Evolutionary conservation across 495 filamentous ascomycete genomes (phyloP).

Genomic region (Copromyces sp.): DNA sequence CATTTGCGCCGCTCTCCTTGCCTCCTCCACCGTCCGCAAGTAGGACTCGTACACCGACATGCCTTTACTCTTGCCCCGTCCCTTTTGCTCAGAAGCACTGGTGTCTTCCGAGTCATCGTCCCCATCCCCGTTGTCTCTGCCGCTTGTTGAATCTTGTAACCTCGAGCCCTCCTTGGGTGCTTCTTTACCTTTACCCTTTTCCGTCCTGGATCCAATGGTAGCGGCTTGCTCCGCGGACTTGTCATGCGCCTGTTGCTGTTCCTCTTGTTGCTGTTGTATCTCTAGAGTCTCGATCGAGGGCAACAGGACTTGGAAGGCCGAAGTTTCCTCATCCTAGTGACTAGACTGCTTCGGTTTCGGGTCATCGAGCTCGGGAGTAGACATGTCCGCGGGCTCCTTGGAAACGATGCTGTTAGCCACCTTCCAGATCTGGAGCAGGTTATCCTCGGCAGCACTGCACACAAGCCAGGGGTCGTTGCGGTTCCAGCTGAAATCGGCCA

Average conservation of each 20-base stretch:
- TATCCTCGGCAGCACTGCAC: slow-evolving; percentile 91
- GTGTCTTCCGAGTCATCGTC: neutral
- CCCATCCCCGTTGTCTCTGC: neutral
- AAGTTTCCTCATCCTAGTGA: neutral
- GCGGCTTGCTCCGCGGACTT: neutral
- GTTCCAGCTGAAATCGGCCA: slow-evolving; percentile 97
- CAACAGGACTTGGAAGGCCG: neutral
- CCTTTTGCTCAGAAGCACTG: neutral
- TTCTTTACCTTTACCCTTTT: neutral
- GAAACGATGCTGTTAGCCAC: slow-evolving; percentile 84
- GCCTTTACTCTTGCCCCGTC: neutral
- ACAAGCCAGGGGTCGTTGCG: slow-evolving; percentile 91
- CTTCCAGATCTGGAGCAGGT: slow-evolving; percentile 93
- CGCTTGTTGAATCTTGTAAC: neutral
- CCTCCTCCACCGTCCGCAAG: neutral
- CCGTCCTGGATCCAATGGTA: neutral
- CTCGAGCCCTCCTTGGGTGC: neutral
- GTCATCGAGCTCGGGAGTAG: slow-evolving; percentile 64
- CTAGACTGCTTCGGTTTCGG: neutral
- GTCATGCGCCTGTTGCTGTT: neutral
- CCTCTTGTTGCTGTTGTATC: neutral
- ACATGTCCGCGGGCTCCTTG: slow-evolving; percentile 67
- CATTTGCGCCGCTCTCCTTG: neutral
- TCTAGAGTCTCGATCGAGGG: neutral
- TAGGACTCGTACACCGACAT: neutral